These are phyloP conservation scores for Wickerhamiella kurtzmanii DNA, from an alignment of 805 yeast species.

Conservation along the genomic window DNA sequence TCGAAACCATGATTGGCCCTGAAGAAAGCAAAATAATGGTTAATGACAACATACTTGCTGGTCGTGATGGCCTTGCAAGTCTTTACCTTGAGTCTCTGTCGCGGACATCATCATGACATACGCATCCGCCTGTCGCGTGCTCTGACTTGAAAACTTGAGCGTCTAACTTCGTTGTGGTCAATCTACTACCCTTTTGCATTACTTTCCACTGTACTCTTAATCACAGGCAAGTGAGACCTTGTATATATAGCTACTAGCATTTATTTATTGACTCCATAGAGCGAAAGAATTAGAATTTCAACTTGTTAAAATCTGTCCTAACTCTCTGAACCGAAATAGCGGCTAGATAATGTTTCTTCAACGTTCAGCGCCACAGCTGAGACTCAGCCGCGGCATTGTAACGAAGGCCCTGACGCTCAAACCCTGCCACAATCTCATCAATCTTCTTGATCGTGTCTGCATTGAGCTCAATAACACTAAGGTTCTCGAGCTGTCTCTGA, in stretches of 20 bases:
- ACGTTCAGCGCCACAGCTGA: not conserved
- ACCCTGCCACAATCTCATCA: conserved; percentile 31
- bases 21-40: conserved; percentile 9
- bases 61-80: conserved; percentile 11
- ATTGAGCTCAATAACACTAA: conserved; percentile 32
- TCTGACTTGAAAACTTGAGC: too few species aligned
- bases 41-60: conserved; percentile 6
- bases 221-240: too few species aligned
- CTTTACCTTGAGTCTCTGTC: conserved; percentile 12
- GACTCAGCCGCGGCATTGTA: conserved; percentile 26
- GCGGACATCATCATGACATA: too few species aligned
- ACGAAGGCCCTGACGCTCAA: conserved; percentile 44
- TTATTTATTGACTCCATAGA: too few species aligned
- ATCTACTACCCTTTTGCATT: too few species aligned
- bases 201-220: too few species aligned
- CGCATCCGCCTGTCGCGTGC: too few species aligned
- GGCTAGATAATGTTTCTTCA: not conserved
- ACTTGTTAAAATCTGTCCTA: too few species aligned
- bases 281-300: too few species aligned
- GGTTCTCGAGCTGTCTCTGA: conserved; percentile 49
- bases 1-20: conserved; percentile 5
- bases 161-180: too few species aligned
- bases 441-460: conserved; percentile 46
- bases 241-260: too few species aligned
- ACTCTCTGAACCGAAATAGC: too few species aligned